Evolutionary conservation across 345 rosid species (phyloP).

Genomic region (Gossypium raimondii): DNA sequence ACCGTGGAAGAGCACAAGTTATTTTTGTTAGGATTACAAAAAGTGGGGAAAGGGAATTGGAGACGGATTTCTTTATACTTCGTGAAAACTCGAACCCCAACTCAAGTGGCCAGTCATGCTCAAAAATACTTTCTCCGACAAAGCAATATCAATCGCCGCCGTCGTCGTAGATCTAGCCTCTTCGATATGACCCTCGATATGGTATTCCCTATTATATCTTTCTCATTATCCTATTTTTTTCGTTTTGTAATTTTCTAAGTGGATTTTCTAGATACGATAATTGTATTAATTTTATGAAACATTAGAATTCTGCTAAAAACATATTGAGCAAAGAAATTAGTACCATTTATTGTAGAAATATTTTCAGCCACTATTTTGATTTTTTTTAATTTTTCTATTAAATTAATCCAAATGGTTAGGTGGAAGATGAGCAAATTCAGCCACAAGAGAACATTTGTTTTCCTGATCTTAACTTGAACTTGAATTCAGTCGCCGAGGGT

Average conservation of each 20-base stretch:
- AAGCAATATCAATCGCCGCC: constrained; percentile 73
- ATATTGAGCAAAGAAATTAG: not conserved
- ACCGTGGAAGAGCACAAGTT: constrained; percentile 92
- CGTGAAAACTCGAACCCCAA: constrained; percentile 81
- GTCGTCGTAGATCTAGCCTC: constrained; percentile 85
- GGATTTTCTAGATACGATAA: not conserved
- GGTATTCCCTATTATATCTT: constrained; percentile 31
- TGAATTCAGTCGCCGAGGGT: constrained; percentile 27
- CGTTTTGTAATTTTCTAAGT: not conserved
- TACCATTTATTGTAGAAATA: not conserved
- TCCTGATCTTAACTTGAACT: constrained; percentile 24
- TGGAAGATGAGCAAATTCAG: constrained; percentile 47
- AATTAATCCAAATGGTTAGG: constrained; percentile 32
- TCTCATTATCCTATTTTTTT: not conserved
- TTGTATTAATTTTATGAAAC: not conserved
- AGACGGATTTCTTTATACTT: constrained; percentile 81
- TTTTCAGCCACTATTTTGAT: not conserved
- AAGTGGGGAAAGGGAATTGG: constrained; percentile 92
- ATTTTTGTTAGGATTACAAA: constrained; percentile 75
- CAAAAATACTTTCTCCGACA: constrained; percentile 86
- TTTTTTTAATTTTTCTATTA: not conserved
- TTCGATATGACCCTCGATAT: constrained; percentile 81
- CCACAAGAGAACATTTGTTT: constrained; percentile 13
- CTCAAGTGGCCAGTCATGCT: constrained; percentile 98
- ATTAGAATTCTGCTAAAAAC: not conserved